Conservation (phyloP, 495 filamentous ascomycete species). For the Usnea hakonensis region DNA sequence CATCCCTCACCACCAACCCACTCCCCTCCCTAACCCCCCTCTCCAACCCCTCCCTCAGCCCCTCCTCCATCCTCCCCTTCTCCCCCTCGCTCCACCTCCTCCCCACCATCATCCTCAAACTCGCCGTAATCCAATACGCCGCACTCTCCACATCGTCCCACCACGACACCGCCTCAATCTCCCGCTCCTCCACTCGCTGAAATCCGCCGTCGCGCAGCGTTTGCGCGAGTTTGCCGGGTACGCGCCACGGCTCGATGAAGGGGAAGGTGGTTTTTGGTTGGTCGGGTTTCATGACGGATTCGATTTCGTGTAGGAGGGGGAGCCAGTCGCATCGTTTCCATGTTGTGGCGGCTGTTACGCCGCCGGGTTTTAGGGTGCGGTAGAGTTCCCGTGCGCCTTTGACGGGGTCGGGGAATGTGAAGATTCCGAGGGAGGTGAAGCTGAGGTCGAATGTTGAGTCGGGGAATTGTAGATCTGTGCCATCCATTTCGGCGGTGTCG, state of each 20-base stretch:
- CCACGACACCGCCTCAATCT: background rate
- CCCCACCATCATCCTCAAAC: constrained; percentile 12
- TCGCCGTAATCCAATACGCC: constrained; percentile 6
- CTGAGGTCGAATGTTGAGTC: constrained; percentile 10
- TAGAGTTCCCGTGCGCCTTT: constrained; percentile 6
- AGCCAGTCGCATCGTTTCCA: constrained; percentile 29
- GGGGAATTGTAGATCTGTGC: constrained; percentile 1
- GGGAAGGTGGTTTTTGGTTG: background rate
- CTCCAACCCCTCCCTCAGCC: background rate
- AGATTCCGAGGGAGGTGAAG: constrained; percentile 13
- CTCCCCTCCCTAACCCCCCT: background rate
- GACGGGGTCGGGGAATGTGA: constrained; percentile 14
- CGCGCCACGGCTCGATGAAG: constrained; percentile 3
- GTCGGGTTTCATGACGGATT: background rate
- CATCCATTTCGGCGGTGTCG: constrained; percentile 10
- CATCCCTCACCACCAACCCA: background rate
- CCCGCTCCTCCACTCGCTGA: constrained; percentile 1
- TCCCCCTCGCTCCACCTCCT: constrained; percentile 7
- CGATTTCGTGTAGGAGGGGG: constrained; percentile 6
- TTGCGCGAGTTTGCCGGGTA: background rate
- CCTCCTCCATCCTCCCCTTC: constrained; percentile 15
- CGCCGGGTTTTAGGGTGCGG: constrained; percentile 28
- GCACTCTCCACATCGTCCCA: constrained; percentile 6
- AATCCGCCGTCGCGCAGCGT: constrained; percentile 11
- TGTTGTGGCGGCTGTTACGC: constrained; percentile 30